phyloP scores from a whole-genome alignment of 371 early-diverging fungal genomes.

The Rhizopus sp. region DNA sequence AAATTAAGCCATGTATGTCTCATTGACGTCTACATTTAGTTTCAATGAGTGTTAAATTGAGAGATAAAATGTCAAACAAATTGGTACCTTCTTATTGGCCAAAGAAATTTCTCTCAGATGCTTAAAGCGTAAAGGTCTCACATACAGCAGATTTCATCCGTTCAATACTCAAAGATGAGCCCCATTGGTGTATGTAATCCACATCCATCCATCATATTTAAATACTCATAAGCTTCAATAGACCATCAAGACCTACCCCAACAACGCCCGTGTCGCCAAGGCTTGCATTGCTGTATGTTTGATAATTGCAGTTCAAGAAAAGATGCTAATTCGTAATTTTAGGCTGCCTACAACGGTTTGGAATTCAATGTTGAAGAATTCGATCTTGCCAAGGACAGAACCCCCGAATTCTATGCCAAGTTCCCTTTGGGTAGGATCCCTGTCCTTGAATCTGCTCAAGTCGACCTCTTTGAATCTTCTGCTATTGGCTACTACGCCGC shows the following conservation, averaged over 20 bases:
- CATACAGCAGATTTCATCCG: no score
- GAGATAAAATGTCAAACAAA: no score
- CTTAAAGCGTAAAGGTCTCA: no score
- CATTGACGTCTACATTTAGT: no score
- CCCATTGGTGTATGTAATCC: slow-evolving; percentile 7
- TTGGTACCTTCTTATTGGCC: no score
- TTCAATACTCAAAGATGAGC: background rate
- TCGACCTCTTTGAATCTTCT: slow-evolving; percentile 75
- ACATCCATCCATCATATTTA: background rate
- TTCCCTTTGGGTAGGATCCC: slow-evolving; percentile 86
- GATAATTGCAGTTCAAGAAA: slow-evolving; percentile 23
- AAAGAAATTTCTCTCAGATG: no score
- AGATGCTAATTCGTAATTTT: slow-evolving; percentile 38
- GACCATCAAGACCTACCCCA: slow-evolving; percentile 57
- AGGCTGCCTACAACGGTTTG: slow-evolving; percentile 74
- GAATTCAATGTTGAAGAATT: slow-evolving; percentile 71
- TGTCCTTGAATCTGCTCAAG: slow-evolving; percentile 75
- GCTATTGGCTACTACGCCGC: slow-evolving; percentile 91
- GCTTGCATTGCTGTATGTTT: slow-evolving; percentile 62
- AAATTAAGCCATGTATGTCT: no score
- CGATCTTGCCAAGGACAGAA: slow-evolving; percentile 62
- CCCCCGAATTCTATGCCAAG: slow-evolving; percentile 80
- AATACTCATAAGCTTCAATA: slow-evolving; percentile 7
- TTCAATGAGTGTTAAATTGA: no score
- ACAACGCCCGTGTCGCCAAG: slow-evolving; percentile 65